Base-by-base conservation (phyloP, 176 grass and related monocot genomes). In the Eremochloa ophiuroides region DNA sequence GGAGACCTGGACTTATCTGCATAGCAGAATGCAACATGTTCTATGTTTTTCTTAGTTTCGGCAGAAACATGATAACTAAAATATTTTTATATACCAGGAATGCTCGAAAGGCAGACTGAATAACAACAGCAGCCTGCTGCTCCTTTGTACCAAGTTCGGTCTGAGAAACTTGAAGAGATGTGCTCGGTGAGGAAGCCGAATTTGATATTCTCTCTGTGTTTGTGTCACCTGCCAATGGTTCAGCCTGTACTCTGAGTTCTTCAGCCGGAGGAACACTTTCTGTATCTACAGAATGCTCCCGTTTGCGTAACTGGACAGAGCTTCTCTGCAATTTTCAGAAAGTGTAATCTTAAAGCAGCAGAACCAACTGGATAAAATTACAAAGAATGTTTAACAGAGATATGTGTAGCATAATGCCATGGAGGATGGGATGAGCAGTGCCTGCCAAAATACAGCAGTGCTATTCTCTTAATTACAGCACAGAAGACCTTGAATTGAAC, bases 71-170 rank as follows among this genome's bases (percentile, higher is more conserved):
- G 23, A 62, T 40, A 78, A 59, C 22, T 8, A 51, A 66, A 50
- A 46, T 47, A 20, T 30, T 18, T 17, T 78, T 73, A 89, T 74
- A 78, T 94, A 98, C 95, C 95, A 98, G 83, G 80, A 98, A 94
- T 76, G 90, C 82, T 81, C 95, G 88, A 87, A 93, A 98, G 50
- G 86, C 84, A 55, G 92, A 93, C 42, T 98, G 95, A 91, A 98
- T 91, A 89, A 93, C 81, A 59, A 66, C 84, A 46, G 90, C 93
- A 73, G 96, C 90, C 68, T 82, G 87, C 76, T 95, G 67, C 75
- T 98, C 88, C 61, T 77, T 91, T 56, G 71, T 51, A 60, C 37
- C 55, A 67, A 64, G 65, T 86, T 97, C 82, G 77, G 63, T 70
- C 66, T 91, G 81, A 66, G 67, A 77, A 76, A 76, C 53, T 61